phyloP scores from a whole-genome alignment of 2,329 filamentous ascomycete genomes.

The Neopestalotiopsis sp. region DNA sequence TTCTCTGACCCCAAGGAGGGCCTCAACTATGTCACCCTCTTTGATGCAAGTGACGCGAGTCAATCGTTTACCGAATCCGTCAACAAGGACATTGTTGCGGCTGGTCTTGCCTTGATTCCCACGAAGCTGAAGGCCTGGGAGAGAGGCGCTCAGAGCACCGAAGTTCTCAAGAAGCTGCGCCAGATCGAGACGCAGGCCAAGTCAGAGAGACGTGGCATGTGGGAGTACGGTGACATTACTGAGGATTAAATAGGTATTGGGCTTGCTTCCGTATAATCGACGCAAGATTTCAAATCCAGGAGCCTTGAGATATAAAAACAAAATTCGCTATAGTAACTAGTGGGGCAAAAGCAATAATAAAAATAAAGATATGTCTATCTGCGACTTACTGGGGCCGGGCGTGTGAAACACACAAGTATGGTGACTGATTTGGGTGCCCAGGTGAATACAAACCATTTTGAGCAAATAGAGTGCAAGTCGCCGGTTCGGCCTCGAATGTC shows the following conservation, averaged over 20 bases:
- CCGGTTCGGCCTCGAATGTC: neutral
- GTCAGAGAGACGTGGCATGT: slow-evolving; percentile 82
- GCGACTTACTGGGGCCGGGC: neutral
- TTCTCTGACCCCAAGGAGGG: slow-evolving; percentile 79
- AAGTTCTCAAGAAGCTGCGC: slow-evolving; percentile 74
- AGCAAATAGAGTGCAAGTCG: neutral
- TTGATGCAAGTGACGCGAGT: slow-evolving; percentile 70
- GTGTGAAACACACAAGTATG: neutral
- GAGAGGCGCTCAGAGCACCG: slow-evolving; percentile 69
- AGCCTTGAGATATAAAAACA: neutral
- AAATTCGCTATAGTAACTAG: neutral
- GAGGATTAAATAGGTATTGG: slow-evolving; percentile 69
- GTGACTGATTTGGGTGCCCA: neutral
- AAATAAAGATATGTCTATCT: neutral
- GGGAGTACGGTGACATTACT: slow-evolving; percentile 97
- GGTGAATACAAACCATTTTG: neutral
- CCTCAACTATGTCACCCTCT: slow-evolving; percentile 83
- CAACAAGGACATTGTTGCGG: slow-evolving; percentile 84
- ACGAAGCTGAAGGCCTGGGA: slow-evolving; percentile 94
- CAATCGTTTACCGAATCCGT: slow-evolving; percentile 74
- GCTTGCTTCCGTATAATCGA: neutral
- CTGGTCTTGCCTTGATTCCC: slow-evolving; percentile 89
- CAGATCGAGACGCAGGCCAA: slow-evolving; percentile 81
- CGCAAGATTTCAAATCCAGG: neutral
- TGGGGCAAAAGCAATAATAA: neutral